Base-by-base conservation (phyloP, 495 filamentous ascomycete genomes). In the Aspergillus biplanus region DNA sequence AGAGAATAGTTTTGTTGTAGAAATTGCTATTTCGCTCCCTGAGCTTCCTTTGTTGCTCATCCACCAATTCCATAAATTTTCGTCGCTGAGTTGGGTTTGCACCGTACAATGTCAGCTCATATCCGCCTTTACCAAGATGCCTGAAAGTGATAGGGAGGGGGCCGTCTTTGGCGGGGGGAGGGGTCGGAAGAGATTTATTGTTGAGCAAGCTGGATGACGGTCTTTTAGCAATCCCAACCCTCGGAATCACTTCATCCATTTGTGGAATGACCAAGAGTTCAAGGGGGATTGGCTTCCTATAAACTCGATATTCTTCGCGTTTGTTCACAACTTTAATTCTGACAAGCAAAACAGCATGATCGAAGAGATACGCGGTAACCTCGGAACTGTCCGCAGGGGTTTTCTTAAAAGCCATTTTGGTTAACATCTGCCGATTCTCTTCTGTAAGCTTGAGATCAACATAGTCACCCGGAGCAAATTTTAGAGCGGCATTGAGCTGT, bases 21-120 rank as follows among this genome's bases (percentile, higher is more conserved):
- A 98, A 96, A 72, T 95, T 93, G 69, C 92, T 94, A 57, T 82
- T 82, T 31, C 92, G 86, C 62, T 91, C 89, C 67, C 90, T 82
- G 27, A 99, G 84, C 57, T 90, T 90, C 52, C 88, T 84, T 75
- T 98, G 95, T 71, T 97, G 93, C 27, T 87, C 82, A 67, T 97
- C 93, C 66, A 99, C 97, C 68, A 90, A 86, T 78, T 98, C 94
- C 69, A 99, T 92, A 87, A 96, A 98, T 76, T 98, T 98, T 68
- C 90, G 86, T 62, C 93, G 83, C 18, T 89, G 89, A 31, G 90
- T 89, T 60, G 89, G 89, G 52, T 88, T 92, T 21, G 87, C 84
- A 32, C 92, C 93, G 74, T 89, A 98, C 2, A 99, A 82, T n/a
- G 93, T 93, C 65, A 90, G 82, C 69, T 97, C 96, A 73, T 97